These are phyloP conservation scores for Leccinum longicurvipes DNA, from an alignment of 768 basidiomycete species.

Conservation along the genomic window DNA sequence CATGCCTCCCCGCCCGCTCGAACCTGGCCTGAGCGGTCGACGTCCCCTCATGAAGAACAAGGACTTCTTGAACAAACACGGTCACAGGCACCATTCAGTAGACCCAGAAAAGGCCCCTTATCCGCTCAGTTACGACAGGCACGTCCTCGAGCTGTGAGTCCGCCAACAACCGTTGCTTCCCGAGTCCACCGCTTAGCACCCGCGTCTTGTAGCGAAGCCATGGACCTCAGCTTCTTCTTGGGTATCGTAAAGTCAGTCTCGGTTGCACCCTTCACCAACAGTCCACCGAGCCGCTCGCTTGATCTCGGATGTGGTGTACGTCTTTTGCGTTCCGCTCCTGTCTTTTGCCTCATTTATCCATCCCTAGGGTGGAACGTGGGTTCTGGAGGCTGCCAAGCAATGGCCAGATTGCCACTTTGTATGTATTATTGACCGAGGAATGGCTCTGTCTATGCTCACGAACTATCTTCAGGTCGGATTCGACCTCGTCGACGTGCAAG, in stretches of 20 bases:
- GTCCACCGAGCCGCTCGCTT: conserved; percentile 50
- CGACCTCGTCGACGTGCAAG: conserved; percentile 74
- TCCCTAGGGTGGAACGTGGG: conserved; percentile 62
- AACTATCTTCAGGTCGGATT: conserved; percentile 58
- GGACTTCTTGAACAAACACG: conserved; percentile 60
- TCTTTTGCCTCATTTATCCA: background rate
- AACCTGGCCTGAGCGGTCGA: conserved; percentile 27
- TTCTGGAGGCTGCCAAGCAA: conserved; percentile 67
- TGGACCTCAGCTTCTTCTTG: conserved; percentile 49
- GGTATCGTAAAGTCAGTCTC: conserved; percentile 55
- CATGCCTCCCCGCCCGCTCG: conserved; percentile 16
- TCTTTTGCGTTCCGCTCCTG: conserved; percentile 4
- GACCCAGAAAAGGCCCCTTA: conserved; percentile 78
- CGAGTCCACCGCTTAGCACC: conserved; percentile 4
- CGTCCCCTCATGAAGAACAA: conserved; percentile 38
- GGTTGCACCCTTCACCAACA: conserved; percentile 52
- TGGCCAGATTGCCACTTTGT: conserved; percentile 69
- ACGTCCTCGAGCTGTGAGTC: conserved; percentile 66
- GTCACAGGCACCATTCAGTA: conserved; percentile 63
- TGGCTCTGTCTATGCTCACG: background rate
- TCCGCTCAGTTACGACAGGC: conserved; percentile 67
- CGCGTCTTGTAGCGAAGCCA: conserved; percentile 43
- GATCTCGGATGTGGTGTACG: conserved; percentile 76
- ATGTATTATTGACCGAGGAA: conserved; percentile 24
- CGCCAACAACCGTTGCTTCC: background rate